A percentile compares a stretch with the other conserved stretches of the same genome.
These are phyloP conservation scores for Tuber magnatum DNA, from an alignment of 495 filamentous ascomycete species.

Conservation along the genomic window DNA sequence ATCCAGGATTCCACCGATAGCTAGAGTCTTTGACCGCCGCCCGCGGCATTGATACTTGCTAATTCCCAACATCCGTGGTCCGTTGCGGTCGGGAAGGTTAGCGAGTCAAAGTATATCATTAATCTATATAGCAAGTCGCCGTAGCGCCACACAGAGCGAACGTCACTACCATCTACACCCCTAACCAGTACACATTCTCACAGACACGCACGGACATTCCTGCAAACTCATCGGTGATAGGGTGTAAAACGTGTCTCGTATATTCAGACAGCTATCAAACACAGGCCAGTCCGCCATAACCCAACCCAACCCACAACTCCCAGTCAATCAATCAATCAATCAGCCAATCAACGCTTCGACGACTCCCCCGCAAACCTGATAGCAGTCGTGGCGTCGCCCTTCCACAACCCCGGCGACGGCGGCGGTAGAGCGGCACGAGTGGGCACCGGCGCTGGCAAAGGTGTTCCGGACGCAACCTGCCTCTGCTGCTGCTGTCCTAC, in stretches of 20 bases:
- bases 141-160: background rate
- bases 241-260: background rate
- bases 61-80: too few relatives aligned
- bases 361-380: constrained; percentile 32
- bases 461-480: constrained; percentile 13
- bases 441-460: constrained; percentile 35
- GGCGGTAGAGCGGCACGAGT: constrained; percentile 38
- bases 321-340: background rate
- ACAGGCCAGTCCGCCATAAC: background rate
- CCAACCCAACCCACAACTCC: background rate
- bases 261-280: background rate
- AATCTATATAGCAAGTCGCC: background rate
- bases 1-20: background rate
- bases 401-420: constrained; percentile 35
- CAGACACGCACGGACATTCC: background rate
- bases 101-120: background rate
- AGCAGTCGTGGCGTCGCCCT: constrained; percentile 31
- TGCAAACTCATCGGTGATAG: background rate
- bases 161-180: background rate
- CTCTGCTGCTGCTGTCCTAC: constrained; percentile 38
- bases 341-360: constrained; percentile 2
- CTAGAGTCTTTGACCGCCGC: background rate
- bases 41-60: background rate
- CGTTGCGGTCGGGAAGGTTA: background rate
- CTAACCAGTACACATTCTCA: background rate